Evolutionary conservation across 2,329 filamentous ascomycete genomes (phyloP), one percentile per base, ranked within the genome.

Genomic region (Fusarium irregulare): DNA sequence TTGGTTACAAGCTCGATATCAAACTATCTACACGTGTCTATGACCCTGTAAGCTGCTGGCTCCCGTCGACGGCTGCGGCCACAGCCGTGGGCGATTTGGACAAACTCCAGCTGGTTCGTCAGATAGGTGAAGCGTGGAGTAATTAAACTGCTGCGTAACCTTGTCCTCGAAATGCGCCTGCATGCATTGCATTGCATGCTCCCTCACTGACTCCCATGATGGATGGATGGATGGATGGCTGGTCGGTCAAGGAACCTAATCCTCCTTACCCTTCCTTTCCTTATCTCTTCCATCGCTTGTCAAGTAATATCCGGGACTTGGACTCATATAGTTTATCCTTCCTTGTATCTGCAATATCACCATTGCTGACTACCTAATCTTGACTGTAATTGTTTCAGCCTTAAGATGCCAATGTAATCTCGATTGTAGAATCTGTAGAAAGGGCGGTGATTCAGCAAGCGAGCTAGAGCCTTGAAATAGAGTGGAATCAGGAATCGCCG

Each of bases 371-470:
- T 37, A n/a, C 34, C 40, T 54, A 49, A 55, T 47, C 42, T 62
- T 70, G 16, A 48, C 58, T 50, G 49, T 28, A 51, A 28, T 61
- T 55, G 59, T 71, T 71, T 70, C 68, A 71, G 56, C 68, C 64
- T 68, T 61, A 32, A 56, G 27, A 61, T 61, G 14, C 13, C 16
- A 47, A 48, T 20, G 45, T 42, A 71, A 67, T 67, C 57, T 70
- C 62, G 66, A 70, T 70, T 71, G 54, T 45, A 42, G 6, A 44
- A 27, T 55, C 34, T 28, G 48, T 59, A 59, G 57, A 51, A 45
- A 46, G 45, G 45, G 34, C n/a, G 14, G 50, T 30, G 16, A 32
- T 50, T 41, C 45, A 56, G 42, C 37, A 46, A 63, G 59, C 48
- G 67, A 48, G 25, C 23, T 21, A 21, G 30, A 27, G 45, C 27